Base-by-base conservation (phyloP, 441 rosid genomes). In the Bocquillonia castaneifolia region DNA sequence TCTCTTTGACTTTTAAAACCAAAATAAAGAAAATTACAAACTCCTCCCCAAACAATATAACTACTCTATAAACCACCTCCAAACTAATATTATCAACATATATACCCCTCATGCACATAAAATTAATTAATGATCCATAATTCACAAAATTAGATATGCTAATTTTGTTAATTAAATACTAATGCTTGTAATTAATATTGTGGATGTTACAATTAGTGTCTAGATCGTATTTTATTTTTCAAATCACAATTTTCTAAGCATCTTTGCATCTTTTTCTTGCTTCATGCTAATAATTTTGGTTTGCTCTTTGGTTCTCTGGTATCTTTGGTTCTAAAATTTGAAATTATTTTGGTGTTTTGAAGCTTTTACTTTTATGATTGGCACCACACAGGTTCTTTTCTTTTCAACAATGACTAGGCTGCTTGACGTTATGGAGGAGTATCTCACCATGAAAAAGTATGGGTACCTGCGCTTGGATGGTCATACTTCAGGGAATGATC, bases 381-480 rank as follows among this genome's bases (percentile, higher is more conserved):
- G 66, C 72, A 66, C 59, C 51, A 63, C 78, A 71, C 84, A 92
- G 98, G 92, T 92, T 70, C 96, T 92, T 66, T 87, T 92, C 88
- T 92, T 92, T 79, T 92, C 98, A 63, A 92, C 98, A 26, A 92
- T 92, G 98, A 92, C 98, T 44, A 87, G 98, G 87, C 81, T 92
- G 77, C 96, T 92, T 70, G 98, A 92, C 77, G 84, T 92, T 63
- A 90, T 92, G 98, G 98, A 92, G 82, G 98, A 92, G 44, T 92
- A 92, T 81, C 96, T 92, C 70, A 45, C 66, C 63, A 71, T 70
- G 67, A 92, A 92, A 76, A 86, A 88, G 66, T 90, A 92, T 71
- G 80, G 77, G 15, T 92, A 92, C 83, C 96, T 92, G 55, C 86
- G 98, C 73, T 75, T 92, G 80, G 98, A 92, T 81, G 98, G 98